Percentiles rank a stretch among this genome's conserved stretches.
Conservation (phyloP, 306 rosid genomes). For the Acmispon strigosus region DNA sequence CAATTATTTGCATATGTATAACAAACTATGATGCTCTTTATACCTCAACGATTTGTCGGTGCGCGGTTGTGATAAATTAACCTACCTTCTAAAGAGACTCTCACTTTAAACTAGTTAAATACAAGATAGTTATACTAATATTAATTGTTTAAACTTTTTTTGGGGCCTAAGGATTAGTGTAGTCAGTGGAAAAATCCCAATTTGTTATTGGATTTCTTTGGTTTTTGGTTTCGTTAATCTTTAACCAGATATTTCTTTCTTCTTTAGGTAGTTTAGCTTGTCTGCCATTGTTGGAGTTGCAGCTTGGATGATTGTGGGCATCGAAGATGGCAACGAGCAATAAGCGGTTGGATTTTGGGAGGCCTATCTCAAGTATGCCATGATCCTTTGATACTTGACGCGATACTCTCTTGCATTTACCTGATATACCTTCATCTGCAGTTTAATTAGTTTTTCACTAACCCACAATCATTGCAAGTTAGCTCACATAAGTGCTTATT, state of each 20-base stretch:
- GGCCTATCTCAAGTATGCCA: slow-evolving; percentile 62
- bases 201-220: neutral
- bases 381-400: slow-evolving; percentile 11
- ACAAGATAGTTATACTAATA: no score
- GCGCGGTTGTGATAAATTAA: no score
- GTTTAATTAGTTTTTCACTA: neutral
- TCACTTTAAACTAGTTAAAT: no score
- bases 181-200: neutral
- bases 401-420: neutral
- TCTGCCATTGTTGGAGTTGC: slow-evolving; percentile 8
- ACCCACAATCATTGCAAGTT: neutral
- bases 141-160: no score
- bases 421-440: neutral
- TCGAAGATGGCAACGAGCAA: slow-evolving; percentile 39
- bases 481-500: no score
- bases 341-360: slow-evolving; percentile 36
- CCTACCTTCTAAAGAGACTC: no score
- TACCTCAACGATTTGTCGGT: no score
- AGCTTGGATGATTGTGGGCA: slow-evolving; percentile 25
- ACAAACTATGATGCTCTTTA: no score
- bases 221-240: slow-evolving; percentile 1
- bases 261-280: slow-evolving; percentile 14
- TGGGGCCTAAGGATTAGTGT: neutral
- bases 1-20: no score
- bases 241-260: neutral